Evolutionary conservation across 192 early-diverging fungal genomes (phyloP), one percentile per base, ranked within the genome.

Genomic region (Rhizoclosmatium globosum): DNA sequence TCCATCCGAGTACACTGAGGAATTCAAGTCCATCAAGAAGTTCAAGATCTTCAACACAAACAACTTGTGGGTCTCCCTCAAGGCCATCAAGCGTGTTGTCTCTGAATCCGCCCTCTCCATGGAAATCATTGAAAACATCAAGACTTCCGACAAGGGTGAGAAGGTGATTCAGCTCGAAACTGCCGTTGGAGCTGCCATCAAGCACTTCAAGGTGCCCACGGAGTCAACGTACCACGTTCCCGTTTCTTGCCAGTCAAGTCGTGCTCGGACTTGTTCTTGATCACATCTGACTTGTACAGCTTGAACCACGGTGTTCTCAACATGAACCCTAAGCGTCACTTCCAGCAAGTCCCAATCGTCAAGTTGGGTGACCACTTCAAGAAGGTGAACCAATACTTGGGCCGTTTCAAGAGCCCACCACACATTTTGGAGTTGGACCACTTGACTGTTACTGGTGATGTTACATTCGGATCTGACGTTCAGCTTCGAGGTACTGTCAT

Each of bases 1-100:
- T n/a, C 96, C 98, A 41, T 84, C 91, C 70, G 96, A 96, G 71
- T 94, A 98, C 78, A 94, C 80, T 47, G 96, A 99, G 81, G 98
- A 99, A 80, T 99, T 99, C 83, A 99, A 99, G 87, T 94, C 93
- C 62, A 91, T 99, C 87, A 99, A 98, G 85, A 99, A 99, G 87
- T 99, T 99, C 92, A 95, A 97, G 92, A 98, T 99, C 82, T 98
- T 98, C 88, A 99, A 99, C 90, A 99, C 97, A 67, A 87, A 87
- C 80, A 88, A 90, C 81, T 67, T 90, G 53, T 90, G 89, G 87
- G 82, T 87, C 13, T 71, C 60, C 38, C 74, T 85, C 72, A 83
- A 83, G 74, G 85, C 86, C 68, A 85, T 87, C 72, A 86, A 83
- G 87, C 94, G 95, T 58, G 82, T 98, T 43, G 90, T 97, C 60